Conservation (phyloP, 495 filamentous ascomycete species). For the Penicillium coffeae region DNA sequence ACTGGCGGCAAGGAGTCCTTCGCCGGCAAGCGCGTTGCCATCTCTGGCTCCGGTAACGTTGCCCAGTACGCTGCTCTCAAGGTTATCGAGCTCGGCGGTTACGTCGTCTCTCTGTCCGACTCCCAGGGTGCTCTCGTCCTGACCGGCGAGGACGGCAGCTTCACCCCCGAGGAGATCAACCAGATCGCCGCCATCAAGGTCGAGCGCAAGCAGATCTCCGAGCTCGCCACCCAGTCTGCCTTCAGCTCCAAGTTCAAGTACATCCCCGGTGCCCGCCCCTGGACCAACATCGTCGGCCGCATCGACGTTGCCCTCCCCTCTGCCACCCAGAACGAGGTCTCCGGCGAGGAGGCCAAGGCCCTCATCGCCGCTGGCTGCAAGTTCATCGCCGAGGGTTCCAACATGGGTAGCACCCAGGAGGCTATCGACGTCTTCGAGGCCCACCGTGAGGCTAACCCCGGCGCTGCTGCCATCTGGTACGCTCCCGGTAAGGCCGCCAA, state of each 20-base stretch:
- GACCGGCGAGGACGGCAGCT: slow-evolving; percentile 52
- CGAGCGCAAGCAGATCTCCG: slow-evolving; percentile 74
- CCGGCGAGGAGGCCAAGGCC: slow-evolving; percentile 77
- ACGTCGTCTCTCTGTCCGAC: slow-evolving; percentile 91
- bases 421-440: slow-evolving; percentile 94
- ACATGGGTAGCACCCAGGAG: slow-evolving; percentile 97
- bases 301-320: slow-evolving; percentile 89
- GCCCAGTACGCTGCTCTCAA: slow-evolving; percentile 98
- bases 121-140: slow-evolving; percentile 79
- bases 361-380: slow-evolving; percentile 71
- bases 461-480: slow-evolving; percentile 80
- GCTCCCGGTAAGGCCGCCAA: slow-evolving; percentile 92
- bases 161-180: slow-evolving; percentile 74
- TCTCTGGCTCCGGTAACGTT: slow-evolving; percentile 97
- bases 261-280: slow-evolving; percentile 83
- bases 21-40: slow-evolving; percentile 87
- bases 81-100: slow-evolving; percentile 91
- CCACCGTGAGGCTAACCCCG: slow-evolving; percentile 64
- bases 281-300: slow-evolving; percentile 73
- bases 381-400: slow-evolving; percentile 95
- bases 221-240: slow-evolving; percentile 47
- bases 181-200: slow-evolving; percentile 82
- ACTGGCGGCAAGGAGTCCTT: slow-evolving; percentile 77
- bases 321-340: slow-evolving; percentile 97
- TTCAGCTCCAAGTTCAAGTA: slow-evolving; percentile 75